Evolutionary conservation across 495 filamentous ascomycete genomes (phyloP).

Genomic region (Niebla homalea): DNA sequence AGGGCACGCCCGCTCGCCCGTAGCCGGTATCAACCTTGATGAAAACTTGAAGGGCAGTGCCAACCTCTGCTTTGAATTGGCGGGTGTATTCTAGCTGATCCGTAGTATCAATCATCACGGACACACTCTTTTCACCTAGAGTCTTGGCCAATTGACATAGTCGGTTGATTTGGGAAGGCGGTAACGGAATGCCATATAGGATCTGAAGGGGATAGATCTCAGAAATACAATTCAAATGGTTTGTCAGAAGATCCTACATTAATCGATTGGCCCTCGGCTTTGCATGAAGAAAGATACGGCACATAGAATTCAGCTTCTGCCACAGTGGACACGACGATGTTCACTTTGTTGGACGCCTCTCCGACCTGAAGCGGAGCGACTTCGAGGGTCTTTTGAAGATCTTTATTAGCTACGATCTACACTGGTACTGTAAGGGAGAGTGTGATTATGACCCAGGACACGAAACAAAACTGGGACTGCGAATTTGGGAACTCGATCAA

Average conservation of each 20-base stretch:
- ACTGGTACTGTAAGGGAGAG: no score
- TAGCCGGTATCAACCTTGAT: conserved; percentile 72
- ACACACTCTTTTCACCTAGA: conserved; percentile 41
- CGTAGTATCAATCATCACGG: conserved; percentile 61
- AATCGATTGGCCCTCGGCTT: conserved; percentile 30
- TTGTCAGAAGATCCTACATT: conserved; percentile 34
- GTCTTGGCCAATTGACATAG: conserved; percentile 36
- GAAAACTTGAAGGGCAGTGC: conserved; percentile 41
- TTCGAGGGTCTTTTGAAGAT: conserved; percentile 46
- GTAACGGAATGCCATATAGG: conserved; percentile 63
- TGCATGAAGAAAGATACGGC: conserved; percentile 49
- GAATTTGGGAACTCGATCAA: no score
- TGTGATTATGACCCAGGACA: no score
- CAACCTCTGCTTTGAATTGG: conserved; percentile 21
- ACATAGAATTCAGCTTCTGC: conserved; percentile 57
- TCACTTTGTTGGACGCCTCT: conserved; percentile 33
- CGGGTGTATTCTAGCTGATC: conserved; percentile 41
- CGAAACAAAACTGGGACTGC: no score
- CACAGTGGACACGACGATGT: conserved; percentile 67
- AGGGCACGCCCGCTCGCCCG: conserved; percentile 56
- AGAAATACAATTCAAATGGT: background rate
- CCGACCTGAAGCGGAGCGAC: conserved; percentile 64
- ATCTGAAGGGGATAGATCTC: conserved; percentile 29
- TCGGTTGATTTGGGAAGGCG: conserved; percentile 45
- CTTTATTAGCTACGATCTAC: no score